Evolutionary conservation across 441 rosid genomes (phyloP).

Genomic region (Croton setiger): DNA sequence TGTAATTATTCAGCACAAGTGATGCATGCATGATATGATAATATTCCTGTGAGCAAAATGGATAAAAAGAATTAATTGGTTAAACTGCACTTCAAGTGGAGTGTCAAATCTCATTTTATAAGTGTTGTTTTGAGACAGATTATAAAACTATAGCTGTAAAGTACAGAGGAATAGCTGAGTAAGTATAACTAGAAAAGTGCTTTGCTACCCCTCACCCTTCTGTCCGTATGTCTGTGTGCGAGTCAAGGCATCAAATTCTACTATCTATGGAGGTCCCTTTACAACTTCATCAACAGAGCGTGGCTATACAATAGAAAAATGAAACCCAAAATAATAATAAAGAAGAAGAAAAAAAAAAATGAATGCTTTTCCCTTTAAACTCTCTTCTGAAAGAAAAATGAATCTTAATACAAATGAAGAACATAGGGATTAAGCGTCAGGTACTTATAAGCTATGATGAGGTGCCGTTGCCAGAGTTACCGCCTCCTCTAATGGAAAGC

Average conservation of each 20-base stretch:
- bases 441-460: slow-evolving; percentile 32
- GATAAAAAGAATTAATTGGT: too few species aligned
- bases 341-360: slow-evolving; percentile 5
- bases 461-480: slow-evolving; percentile 28
- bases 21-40: too few species aligned
- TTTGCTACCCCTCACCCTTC: too few species aligned
- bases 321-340: neutral
- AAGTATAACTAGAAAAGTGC: too few species aligned
- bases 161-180: too few species aligned
- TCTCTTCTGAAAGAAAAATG: slow-evolving; percentile 6
- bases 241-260: slow-evolving; percentile 19
- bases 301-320: slow-evolving; percentile 28
- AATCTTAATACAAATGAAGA: slow-evolving; percentile 33
- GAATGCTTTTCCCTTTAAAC: slow-evolving; percentile 14
- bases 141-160: too few species aligned
- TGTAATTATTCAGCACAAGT: too few species aligned
- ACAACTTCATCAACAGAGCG: slow-evolving; percentile 11
- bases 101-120: too few species aligned
- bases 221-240: too few species aligned
- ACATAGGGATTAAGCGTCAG: slow-evolving; percentile 19
- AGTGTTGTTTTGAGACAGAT: too few species aligned
- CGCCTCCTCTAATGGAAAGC: slow-evolving; percentile 61
- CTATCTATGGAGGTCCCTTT: slow-evolving; percentile 12
- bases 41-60: too few species aligned
- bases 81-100: too few species aligned